Conservation (phyloP, 306 rosid genomes). For the Prunus mume region DNA sequence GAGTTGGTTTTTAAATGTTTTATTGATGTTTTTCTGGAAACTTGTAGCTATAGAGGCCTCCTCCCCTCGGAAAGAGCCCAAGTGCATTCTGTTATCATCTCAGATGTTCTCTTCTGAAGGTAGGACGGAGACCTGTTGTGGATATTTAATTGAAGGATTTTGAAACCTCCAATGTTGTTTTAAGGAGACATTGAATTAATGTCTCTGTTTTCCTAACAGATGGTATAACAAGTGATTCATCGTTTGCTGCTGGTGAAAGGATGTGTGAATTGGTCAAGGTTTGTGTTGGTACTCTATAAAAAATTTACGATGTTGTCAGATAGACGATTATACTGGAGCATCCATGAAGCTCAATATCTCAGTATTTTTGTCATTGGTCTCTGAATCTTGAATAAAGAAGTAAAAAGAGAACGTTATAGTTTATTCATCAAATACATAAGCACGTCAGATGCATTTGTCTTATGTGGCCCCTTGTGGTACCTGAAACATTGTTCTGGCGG, state of each 20-base stretch:
- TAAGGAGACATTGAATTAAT: constrained; percentile 6
- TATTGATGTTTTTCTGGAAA: constrained; percentile 27
- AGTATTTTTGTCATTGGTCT: not conserved
- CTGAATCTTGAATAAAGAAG: not conserved
- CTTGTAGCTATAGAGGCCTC: constrained; percentile 83
- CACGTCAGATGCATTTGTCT: not conserved
- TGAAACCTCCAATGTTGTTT: not conserved
- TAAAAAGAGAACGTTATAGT: not conserved
- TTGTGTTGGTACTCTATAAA: constrained; percentile 19
- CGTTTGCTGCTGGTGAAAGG: constrained; percentile 74
- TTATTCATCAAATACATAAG: not conserved
- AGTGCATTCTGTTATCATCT: constrained; percentile 52
- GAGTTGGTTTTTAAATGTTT: constrained; percentile 18
- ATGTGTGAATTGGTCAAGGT: constrained; percentile 93
- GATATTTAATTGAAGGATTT: constrained; percentile 4
- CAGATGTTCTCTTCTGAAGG: constrained; percentile 51
- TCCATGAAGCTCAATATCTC: not conserved
- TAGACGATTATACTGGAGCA: not conserved
- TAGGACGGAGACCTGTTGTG: constrained; percentile 21
- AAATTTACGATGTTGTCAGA: not conserved
- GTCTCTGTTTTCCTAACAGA: constrained; percentile 39
- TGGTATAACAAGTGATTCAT: constrained; percentile 56
- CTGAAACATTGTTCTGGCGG: not conserved
- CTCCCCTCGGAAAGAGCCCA: constrained; percentile 72
- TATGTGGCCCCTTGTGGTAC: not conserved